A percentile compares a stretch with the other conserved stretches of the same genome.
phyloP scores from a whole-genome alignment of 371 early-diverging fungal species.

The Rhizomucor pusillus region DNA sequence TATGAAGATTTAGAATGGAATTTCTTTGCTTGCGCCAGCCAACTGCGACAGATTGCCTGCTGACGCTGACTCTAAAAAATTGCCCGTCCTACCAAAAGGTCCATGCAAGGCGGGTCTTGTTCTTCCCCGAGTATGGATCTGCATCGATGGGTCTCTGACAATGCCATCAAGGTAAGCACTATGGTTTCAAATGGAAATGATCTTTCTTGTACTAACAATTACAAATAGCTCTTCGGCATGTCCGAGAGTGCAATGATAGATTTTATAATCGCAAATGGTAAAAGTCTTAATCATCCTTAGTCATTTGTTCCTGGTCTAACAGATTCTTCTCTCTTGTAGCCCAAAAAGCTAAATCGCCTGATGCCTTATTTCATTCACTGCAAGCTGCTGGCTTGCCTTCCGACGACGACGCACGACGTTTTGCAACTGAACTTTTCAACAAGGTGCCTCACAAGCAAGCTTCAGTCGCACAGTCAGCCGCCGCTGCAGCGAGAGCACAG shows the following conservation, averaged over 20 bases:
- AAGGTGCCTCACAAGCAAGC: constrained; percentile 53
- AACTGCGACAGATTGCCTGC: too few relatives aligned
- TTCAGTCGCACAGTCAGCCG: constrained; percentile 20
- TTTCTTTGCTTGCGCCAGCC: too few relatives aligned
- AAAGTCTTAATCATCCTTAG: not conserved
- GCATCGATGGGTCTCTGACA: constrained; percentile 76
- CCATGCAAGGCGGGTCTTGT: too few relatives aligned
- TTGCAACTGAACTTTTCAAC: constrained; percentile 63
- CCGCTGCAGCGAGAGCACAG: constrained; percentile 18
- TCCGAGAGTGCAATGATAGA: constrained; percentile 71
- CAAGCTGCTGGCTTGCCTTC: constrained; percentile 59
- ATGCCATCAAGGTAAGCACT: constrained; percentile 61
- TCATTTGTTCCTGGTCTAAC: constrained; percentile 4
- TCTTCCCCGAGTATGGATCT: too few relatives aligned
- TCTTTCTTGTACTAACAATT: constrained; percentile 5
- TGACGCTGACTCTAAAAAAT: too few relatives aligned
- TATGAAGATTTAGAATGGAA: too few relatives aligned
- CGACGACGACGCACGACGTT: constrained; percentile 48
- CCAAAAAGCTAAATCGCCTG: constrained; percentile 57
- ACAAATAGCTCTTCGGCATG: constrained; percentile 62
- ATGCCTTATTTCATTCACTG: constrained; percentile 50
- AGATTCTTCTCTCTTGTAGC: constrained; percentile 31
- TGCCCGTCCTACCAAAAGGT: too few relatives aligned
- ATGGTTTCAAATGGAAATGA: constrained; percentile 20
- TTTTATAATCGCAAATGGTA: constrained; percentile 68